Conservation (phyloP, 208 protist species). For the Crithidia thermophila region DNA sequence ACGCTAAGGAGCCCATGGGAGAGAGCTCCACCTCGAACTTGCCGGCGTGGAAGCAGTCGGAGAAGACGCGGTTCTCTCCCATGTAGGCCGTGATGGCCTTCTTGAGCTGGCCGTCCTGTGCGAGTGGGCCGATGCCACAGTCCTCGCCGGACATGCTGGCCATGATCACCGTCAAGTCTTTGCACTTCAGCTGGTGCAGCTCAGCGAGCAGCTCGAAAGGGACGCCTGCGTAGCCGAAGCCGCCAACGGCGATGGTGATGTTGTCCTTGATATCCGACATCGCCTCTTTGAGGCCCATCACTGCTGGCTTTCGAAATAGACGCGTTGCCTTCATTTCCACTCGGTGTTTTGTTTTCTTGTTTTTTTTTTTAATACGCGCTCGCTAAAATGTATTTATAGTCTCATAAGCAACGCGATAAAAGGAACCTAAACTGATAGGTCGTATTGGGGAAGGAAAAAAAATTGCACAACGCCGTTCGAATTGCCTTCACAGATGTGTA, state of each 20-base stretch:
- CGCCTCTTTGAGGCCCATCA: conserved; percentile 53
- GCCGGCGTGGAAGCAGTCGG: conserved; percentile 89
- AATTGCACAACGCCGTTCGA: too few species aligned
- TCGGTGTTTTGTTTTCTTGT: conserved; percentile 5
- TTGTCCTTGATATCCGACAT: conserved; percentile 48
- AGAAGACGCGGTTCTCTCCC: conserved; percentile 94
- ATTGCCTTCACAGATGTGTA: too few species aligned
- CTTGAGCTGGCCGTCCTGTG: conserved; percentile 70
- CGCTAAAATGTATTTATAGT: not conserved
- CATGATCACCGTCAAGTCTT: conserved; percentile 87
- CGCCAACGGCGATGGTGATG: conserved; percentile 68
- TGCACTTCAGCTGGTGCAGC: conserved; percentile 45
- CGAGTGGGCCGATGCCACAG: conserved; percentile 91
- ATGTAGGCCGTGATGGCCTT: conserved; percentile 92
- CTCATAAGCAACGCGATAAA: too few species aligned
- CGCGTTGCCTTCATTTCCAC: conserved; percentile 6
- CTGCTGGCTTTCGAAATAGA: conserved; percentile 22
- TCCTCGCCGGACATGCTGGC: conserved; percentile 93
- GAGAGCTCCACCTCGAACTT: conserved; percentile 95
- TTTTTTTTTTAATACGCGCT: not conserved
- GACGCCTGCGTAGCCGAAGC: conserved; percentile 94
- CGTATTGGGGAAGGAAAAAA: too few species aligned
- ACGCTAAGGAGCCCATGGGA: conserved; percentile 95
- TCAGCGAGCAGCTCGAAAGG: conserved; percentile 89
- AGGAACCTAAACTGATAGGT: too few species aligned